Percentiles rank a stretch among this genome's conserved stretches.
These are phyloP conservation scores for Acanthamoeba polyphaga DNA, from an alignment of 208 protist genomes.

Conservation along the genomic window DNA sequence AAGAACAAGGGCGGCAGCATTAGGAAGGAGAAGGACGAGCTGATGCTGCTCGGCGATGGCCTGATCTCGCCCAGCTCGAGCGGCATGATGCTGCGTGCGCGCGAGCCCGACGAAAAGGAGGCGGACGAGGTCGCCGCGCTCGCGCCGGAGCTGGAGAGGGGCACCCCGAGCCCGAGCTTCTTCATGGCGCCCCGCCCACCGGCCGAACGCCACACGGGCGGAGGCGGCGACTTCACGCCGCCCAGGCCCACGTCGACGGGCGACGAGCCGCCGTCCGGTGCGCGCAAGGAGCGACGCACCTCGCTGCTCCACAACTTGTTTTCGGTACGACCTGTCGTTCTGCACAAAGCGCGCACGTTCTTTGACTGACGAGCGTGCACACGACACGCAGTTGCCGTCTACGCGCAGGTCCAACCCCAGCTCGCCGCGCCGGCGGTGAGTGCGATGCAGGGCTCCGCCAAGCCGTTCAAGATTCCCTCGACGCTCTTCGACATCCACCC, in stretches of 20 bases:
- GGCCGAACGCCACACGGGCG: not conserved
- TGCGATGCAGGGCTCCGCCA: not conserved
- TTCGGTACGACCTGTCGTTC: not conserved
- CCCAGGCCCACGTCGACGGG: not conserved
- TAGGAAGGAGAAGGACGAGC: constrained; percentile 2
- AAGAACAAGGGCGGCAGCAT: not conserved
- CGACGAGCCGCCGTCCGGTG: not conserved
- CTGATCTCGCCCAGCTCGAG: not conserved
- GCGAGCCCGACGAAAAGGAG: constrained; percentile 2
- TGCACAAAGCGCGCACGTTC: no score
- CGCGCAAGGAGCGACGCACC: constrained; percentile 18
- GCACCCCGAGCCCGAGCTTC: not conserved
- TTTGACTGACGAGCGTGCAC: no score
- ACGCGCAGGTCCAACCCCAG: not conserved
- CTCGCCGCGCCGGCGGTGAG: not conserved
- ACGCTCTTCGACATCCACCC: constrained; percentile 64
- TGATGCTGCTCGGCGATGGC: constrained; percentile 4
- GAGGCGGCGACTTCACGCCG: not conserved
- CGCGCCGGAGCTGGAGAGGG: no score
- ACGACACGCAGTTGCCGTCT: not conserved
- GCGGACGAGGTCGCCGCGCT: not conserved
- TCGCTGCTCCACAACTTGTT: constrained; percentile 30
- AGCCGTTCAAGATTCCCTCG: constrained; percentile 10
- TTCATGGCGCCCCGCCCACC: not conserved
- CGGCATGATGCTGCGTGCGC: constrained; percentile 4